Evolutionary conservation across 164 flowering plant species (phyloP).

Genomic region (Cinnamomum chago): DNA sequence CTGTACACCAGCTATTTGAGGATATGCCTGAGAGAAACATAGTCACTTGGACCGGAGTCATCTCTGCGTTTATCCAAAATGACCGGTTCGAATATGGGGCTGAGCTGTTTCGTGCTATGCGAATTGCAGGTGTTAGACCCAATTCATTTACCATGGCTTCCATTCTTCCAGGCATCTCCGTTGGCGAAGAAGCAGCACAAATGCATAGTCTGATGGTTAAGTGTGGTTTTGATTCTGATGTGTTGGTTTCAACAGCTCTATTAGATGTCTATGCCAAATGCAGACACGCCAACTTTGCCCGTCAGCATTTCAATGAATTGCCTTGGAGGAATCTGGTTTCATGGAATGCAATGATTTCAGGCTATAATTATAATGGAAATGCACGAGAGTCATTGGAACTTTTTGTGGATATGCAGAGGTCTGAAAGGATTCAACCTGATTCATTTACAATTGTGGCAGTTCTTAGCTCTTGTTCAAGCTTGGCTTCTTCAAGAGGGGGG

Average conservation of each 20-base stretch:
- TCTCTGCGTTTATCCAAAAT: slow-evolving; percentile 5
- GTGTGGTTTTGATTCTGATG: slow-evolving; percentile 12
- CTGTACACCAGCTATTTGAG: slow-evolving; percentile 7
- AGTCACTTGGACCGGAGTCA: slow-evolving; percentile 15
- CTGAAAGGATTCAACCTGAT: slow-evolving; percentile 7
- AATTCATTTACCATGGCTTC: slow-evolving; percentile 17
- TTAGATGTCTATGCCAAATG: slow-evolving; percentile 13
- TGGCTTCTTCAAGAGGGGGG: slow-evolving; percentile 10
- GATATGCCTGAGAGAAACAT: slow-evolving; percentile 11
- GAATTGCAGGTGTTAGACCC: slow-evolving; percentile 1
- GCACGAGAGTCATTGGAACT: slow-evolving; percentile 4
- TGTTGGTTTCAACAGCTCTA: slow-evolving; percentile 12
- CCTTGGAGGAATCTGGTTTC: slow-evolving; percentile 11
- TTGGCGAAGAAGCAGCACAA: not conserved
- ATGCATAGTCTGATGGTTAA: slow-evolving; percentile 15
- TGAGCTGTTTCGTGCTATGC: slow-evolving; percentile 10
- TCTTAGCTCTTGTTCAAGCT: slow-evolving; percentile 6
- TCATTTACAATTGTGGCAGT: slow-evolving; percentile 10
- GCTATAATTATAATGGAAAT: slow-evolving; percentile 10
- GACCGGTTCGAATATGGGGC: not conserved
- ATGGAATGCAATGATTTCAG: slow-evolving; percentile 12
- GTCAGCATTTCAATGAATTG: slow-evolving; percentile 8
- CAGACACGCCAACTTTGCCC: slow-evolving; percentile 3
- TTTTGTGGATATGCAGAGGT: slow-evolving; percentile 11
- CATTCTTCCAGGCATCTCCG: too few species aligned